Evolutionary conservation across 106 monocot genomes (phyloP).

Genomic region (Iris macrosiphon): DNA sequence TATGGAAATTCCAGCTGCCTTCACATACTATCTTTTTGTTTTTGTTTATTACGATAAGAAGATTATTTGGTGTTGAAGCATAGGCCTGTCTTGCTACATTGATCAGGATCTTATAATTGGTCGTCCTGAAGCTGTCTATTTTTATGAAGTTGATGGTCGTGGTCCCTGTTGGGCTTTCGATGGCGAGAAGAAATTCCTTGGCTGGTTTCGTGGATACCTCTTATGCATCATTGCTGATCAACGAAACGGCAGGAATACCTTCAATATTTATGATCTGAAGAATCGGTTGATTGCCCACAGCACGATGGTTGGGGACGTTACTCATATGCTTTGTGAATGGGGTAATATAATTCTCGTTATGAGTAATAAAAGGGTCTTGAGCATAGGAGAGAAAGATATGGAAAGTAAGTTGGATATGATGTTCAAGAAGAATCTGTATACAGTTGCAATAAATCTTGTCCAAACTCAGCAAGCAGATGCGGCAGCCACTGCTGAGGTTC

Average conservation of each 20-base stretch:
- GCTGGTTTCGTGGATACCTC: constrained; percentile 94
- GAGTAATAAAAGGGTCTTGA: constrained; percentile 59
- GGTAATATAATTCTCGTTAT: constrained; percentile 77
- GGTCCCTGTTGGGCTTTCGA: constrained; percentile 97
- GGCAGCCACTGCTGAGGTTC: constrained; percentile 81
- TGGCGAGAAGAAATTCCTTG: constrained; percentile 82
- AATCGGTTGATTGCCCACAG: constrained; percentile 81
- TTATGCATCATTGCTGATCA: constrained; percentile 65
- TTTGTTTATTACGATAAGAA: neutral
- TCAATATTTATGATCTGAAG: constrained; percentile 88
- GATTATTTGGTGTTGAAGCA: neutral
- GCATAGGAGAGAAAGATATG: constrained; percentile 94
- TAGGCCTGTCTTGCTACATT: neutral
- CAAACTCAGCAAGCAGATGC: constrained; percentile 91
- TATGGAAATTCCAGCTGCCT: constrained; percentile 17
- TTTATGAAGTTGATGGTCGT: constrained; percentile 81
- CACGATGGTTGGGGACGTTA: constrained; percentile 64
- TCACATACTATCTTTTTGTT: neutral
- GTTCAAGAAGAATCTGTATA: constrained; percentile 84
- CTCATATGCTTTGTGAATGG: constrained; percentile 88
- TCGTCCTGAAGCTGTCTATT: constrained; percentile 85
- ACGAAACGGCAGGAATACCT: constrained; percentile 38
- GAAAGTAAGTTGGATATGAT: constrained; percentile 94
- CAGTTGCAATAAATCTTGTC: constrained; percentile 82
- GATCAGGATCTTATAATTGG: constrained; percentile 84